phyloP scores from a whole-genome alignment of 148 eudicot genomes.

The Cornus suecica region DNA sequence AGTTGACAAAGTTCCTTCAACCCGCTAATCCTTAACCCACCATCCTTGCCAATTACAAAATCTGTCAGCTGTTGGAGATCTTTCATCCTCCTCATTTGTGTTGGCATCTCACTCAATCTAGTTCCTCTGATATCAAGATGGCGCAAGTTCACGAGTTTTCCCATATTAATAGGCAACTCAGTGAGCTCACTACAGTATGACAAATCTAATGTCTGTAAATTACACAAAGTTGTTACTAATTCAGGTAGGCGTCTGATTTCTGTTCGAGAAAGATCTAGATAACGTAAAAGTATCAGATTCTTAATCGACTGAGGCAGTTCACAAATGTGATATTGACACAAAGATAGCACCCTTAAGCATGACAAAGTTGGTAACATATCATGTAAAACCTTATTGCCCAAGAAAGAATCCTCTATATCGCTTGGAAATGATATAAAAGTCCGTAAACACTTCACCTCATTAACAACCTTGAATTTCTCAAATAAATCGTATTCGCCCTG shows the following conservation, averaged over 20 bases:
- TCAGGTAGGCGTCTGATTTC: background rate
- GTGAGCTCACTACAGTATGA: background rate
- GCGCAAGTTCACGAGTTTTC: background rate
- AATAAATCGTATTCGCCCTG: background rate
- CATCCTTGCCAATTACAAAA: no score
- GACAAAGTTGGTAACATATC: background rate
- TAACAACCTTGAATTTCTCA: background rate
- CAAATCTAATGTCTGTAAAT: constrained; percentile 7
- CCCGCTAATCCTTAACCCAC: background rate
- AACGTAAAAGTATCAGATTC: background rate
- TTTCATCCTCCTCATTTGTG: background rate
- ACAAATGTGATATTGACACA: background rate
- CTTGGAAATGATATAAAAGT: constrained; percentile 8
- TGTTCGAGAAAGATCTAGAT: background rate
- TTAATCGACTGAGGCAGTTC: background rate
- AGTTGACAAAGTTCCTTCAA: no score
- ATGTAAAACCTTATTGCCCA: background rate
- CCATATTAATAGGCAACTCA: background rate
- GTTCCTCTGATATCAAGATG: constrained; percentile 7
- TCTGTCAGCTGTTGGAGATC: background rate
- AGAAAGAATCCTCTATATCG: background rate
- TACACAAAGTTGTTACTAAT: background rate
- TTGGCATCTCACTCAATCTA: constrained; percentile 8
- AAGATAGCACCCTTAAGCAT: constrained; percentile 2
- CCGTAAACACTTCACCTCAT: background rate